Base-by-base conservation (phyloP, 139 green algal species). In the Chlamydomonas applanata region DNA sequence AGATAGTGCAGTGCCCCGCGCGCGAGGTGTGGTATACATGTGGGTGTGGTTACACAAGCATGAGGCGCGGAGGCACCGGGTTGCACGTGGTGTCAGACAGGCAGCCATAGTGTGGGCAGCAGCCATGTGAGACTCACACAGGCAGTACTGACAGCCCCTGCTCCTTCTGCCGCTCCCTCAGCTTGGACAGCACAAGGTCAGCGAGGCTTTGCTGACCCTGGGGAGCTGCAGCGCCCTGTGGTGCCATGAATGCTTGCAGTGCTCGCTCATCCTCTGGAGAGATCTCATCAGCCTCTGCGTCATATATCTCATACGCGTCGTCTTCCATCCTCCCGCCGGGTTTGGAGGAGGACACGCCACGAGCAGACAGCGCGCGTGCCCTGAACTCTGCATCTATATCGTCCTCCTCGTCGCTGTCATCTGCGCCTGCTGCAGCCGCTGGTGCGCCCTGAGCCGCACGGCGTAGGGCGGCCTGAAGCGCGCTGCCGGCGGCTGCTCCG, bases 121-220 rank as follows among this genome's bases (percentile, higher is more conserved):
- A n/a, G n/a, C n/a, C n/a, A n/a, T n/a, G n/a, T n/a, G n/a, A n/a
- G n/a, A 77, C 76, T 77, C 68, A 83, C 44, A 22, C 71, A 57
- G 73, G 64, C 63, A 80, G 24, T 17, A 53, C 25, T 9, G 14
- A 17, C 60, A 82, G 52, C 33, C 80, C 78, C 49, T 57, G 49
- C 57, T 79, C 67, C 54, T 27, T n/a, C 79, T 89, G 82, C 75
- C 82, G 79, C 76, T 89, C 77, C 67, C 68, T 36, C 32, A 91
- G 49, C 66, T 91, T 93, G 2, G 88, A 78, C 82, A 97, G 71
- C 56, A 99, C 96, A 44, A 98, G 79, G 75, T 98, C 96, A 3
- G 90, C 87, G 35, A 99, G 11, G 89, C 49, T 62, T 2, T 20
- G 11, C 45, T 73, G 67, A 25, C 59, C 30, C n/a, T n/a, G n/a